Base-by-base conservation (phyloP, 2,329 filamentous ascomycete species). In the Cladophialophora carrionii region DNA sequence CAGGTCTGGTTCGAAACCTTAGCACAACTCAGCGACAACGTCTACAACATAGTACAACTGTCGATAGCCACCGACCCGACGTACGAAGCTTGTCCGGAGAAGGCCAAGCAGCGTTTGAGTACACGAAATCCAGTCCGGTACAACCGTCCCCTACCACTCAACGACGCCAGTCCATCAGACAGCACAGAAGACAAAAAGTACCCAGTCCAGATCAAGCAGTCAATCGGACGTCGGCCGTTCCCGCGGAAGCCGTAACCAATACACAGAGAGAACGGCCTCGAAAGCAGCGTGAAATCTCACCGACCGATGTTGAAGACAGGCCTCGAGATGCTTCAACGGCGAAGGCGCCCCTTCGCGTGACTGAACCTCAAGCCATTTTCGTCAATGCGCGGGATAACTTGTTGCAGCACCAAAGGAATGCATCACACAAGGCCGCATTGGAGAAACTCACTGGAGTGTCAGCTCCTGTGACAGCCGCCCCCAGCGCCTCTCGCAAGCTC, bases 1-100 rank as follows among this genome's bases (percentile, higher is more conserved):
- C 58, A 73, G 77, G 63, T 64, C 66, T 72, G 72, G 68, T 68
- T 51, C 71, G 63, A 73, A 76, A 68, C 70, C 71, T 64, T 71
- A 79, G 57, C 72, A 74, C 43, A 62, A 76, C 57, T 64, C 77
- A 74, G 70, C 78, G 64, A 68, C 77, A 72, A 63, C 74, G 60
- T 71, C 75, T 74, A 68, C 77, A 69, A 55, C 70, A 73, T 60
- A 77, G 72, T 65, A 72, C 71, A 20, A 72, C 72, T 26, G 63
- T 73, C 6, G 73, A 75, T 54, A 74, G 65, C 57, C 70, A 70
- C 54, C 71, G 69, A 49, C 70, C 73, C 22, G 69, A 71, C 48
- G 61, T 65, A 14, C 58, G 64, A 54, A 66, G 57, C 53, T 59
- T 71, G 29, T 68, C 68, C 56, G 58, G 63, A 14, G 67, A 69